A percentile compares a stretch with the other conserved stretches of the same genome.
phyloP scores from a whole-genome alignment of 2,329 filamentous ascomycete species.

The Ophioceras dolichostomum region DNA sequence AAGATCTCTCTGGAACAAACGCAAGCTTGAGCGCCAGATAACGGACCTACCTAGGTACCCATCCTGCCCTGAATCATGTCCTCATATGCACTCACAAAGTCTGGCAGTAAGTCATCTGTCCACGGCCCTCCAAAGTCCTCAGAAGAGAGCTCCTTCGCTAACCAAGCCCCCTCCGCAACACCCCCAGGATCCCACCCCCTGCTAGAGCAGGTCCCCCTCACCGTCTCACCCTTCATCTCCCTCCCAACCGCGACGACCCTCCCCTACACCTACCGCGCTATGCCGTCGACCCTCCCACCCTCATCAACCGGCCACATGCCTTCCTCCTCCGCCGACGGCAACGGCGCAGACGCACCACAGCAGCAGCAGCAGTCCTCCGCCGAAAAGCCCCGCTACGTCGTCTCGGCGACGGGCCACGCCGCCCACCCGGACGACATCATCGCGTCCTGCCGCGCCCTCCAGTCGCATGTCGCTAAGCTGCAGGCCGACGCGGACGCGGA shows the following conservation, averaged over 20 bases:
- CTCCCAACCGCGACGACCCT: slow-evolving; percentile 83
- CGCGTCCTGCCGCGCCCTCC: slow-evolving; percentile 66
- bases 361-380: slow-evolving; percentile 13
- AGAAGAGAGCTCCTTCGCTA: not conserved
- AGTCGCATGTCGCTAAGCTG: slow-evolving; percentile 60
- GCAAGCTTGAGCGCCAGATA: no score
- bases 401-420: slow-evolving; percentile 65
- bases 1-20: no score
- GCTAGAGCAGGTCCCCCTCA: slow-evolving; percentile 83
- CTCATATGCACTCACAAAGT: no score
- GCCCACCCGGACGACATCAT: slow-evolving; percentile 82
- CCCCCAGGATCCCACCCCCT: slow-evolving; percentile 66
- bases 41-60: no score
- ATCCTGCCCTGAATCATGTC: no score
- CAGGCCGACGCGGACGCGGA: slow-evolving; percentile 55
- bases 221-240: slow-evolving; percentile 86
- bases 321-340: slow-evolving; percentile 7
- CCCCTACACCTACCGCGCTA: slow-evolving; percentile 87
- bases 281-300: slow-evolving; percentile 75
- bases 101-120: no score
- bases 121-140: slow-evolving; percentile 19
- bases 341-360: slow-evolving; percentile 3
- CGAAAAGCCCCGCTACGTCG: slow-evolving; percentile 58
- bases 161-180: slow-evolving; percentile 5
- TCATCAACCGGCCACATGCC: slow-evolving; percentile 45